Evolutionary conservation across 352 stramenopile species (phyloP), one percentile per base, ranked within the genome.

Genomic region (Globisporangium rhizosaccharum): DNA sequence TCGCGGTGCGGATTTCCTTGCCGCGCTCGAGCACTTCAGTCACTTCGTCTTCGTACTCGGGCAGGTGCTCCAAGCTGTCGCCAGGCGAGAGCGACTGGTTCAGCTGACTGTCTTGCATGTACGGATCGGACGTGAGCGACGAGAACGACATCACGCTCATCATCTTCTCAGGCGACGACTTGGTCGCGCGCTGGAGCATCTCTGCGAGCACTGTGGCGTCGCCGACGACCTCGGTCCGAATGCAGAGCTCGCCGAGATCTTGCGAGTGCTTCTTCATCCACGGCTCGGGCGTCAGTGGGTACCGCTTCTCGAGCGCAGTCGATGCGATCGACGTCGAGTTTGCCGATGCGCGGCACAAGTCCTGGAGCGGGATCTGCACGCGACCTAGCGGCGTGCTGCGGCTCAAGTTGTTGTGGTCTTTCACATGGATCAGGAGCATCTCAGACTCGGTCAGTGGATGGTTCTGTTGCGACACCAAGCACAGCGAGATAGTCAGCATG

Each of bases 341-440:
- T 2, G 75, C 79, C 0, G 79, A 88, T 1, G 67, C 68, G 18
- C 73, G 76, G 48, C 77, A 88, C 28, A 90, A 57, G 39, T 88
- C 79, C 12, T 72, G 66, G 15, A 90, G 48, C 5, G 81, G 76
- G 51, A 90, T 82, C 41, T 88, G 71, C 18, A 90, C 73, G 17
- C 81, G 79, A 2, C 81, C 81, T 2, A 90, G 67, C 14, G 81
- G 81, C 6, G 76, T 90, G 42, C 76, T 87, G 20, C 75, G 67
- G 2, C 67, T 67, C 45, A 86, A 63, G 50, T 86, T 85, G 68
- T 90, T 90, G 64, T 87, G 75, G 47, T 89, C 81, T 46, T 90
- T 90, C 1, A 90, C 76, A 44, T 89, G 81, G 53, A 90, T 76
- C 11, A 90, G 33, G 1, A 90, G 58, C 37, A 72, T 74, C 3